Evolutionary conservation across 2,329 filamentous ascomycete species (phyloP).

Genomic region (Peltaster fructicola): DNA sequence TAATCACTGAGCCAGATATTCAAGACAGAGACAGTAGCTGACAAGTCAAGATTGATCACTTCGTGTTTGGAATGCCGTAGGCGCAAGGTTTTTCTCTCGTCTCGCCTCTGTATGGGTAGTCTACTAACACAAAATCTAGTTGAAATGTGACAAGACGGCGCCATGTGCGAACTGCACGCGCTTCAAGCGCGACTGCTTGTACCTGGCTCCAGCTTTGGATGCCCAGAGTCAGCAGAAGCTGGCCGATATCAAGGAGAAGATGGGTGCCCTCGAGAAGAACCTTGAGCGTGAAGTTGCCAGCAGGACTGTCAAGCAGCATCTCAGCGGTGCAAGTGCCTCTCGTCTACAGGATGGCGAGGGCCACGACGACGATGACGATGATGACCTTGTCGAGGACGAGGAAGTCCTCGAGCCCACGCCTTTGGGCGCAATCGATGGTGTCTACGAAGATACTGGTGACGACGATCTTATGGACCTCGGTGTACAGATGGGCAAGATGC

Average conservation of each 20-base stretch:
- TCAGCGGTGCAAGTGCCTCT: conserved; percentile 10
- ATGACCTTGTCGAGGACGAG: conserved; percentile 34
- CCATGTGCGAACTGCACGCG: conserved; percentile 52
- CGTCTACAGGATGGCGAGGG: conserved; percentile 26
- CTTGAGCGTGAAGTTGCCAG: conserved; percentile 51
- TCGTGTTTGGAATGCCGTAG: conserved; percentile 55
- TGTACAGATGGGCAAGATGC: conserved; percentile 52
- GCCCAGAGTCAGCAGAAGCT: conserved; percentile 51
- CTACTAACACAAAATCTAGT: too few species aligned
- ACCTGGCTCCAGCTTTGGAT: conserved; percentile 50
- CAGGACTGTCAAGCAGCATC: conserved; percentile 12
- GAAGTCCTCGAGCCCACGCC: conserved; percentile 43
- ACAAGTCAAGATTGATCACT: conserved; percentile 49
- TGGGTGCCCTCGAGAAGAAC: conserved; percentile 51
- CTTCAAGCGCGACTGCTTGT: conserved; percentile 37
- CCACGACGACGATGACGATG: conserved; percentile 38
- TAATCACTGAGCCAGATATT: conserved; percentile 3
- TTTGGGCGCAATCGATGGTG: conserved; percentile 45
- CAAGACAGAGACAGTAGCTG: conserved; percentile 32
- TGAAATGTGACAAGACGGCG: conserved; percentile 58
- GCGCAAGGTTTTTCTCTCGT: too few species aligned
- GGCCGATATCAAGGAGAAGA: conserved; percentile 63
- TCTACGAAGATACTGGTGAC: conserved; percentile 47
- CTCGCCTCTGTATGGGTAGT: too few species aligned
- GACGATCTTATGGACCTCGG: conserved; percentile 57